phyloP scores from a whole-genome alignment of 2,329 filamentous ascomycete species.

The Metarhizium humberi region DNA sequence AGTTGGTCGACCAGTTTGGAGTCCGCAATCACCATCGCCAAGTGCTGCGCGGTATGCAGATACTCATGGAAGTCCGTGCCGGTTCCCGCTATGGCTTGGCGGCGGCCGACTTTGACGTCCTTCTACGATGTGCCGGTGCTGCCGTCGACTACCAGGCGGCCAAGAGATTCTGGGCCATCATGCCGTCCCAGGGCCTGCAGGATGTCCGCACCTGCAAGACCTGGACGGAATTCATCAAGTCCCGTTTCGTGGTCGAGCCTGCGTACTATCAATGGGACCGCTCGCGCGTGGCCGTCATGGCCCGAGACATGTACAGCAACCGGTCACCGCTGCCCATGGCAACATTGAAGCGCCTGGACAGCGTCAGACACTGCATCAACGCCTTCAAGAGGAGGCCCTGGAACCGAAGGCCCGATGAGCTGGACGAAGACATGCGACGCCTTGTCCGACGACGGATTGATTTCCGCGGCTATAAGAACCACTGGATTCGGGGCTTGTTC shows the following conservation, averaged over 20 bases:
- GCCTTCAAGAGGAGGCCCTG: constrained; percentile 18
- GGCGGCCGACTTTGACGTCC: constrained; percentile 32
- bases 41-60: constrained; percentile 26
- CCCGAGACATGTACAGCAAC: constrained; percentile 28
- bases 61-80: constrained; percentile 24
- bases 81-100: constrained; percentile 18
- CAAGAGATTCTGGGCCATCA: constrained; percentile 26
- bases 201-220: constrained; percentile 21
- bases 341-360: constrained; percentile 18
- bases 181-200: constrained; percentile 17
- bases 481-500: constrained; percentile 15
- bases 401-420: constrained; percentile 16
- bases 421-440: constrained; percentile 17
- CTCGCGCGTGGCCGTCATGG: constrained; percentile 26
- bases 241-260: constrained; percentile 36
- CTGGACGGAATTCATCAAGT: constrained; percentile 37
- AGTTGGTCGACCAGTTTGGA: constrained; percentile 33
- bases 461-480: constrained; percentile 16
- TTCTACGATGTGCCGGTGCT: constrained; percentile 39
- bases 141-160: constrained; percentile 25
- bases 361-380: constrained; percentile 19
- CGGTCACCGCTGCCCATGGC: constrained; percentile 6
- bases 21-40: constrained; percentile 30
- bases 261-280: constrained; percentile 38
- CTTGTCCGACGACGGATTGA: constrained; percentile 17